Base-by-base conservation (phyloP, 2,329 filamentous ascomycete species). In the Scytalidium lignicola region DNA sequence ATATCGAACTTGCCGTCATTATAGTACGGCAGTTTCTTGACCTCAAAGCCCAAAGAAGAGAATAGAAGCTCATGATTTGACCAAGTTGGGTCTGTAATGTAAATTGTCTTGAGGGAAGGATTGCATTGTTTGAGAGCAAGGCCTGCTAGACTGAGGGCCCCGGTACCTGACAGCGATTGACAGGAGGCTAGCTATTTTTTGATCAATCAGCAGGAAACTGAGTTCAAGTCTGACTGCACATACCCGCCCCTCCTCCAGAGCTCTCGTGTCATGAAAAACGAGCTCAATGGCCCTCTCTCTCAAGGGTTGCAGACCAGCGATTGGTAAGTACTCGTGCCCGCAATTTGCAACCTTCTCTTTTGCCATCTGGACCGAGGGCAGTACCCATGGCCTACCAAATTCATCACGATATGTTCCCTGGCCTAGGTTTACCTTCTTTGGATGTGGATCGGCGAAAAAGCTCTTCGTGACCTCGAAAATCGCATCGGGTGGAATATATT, bases 81-180 rank as follows among this genome's bases (percentile, higher is more conserved):
- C 69, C 69, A 73, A 0, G 70, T 71, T 1, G 70, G 70, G 1
- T 68, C 62, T 0, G 69, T 66, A 21, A 73, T 67, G 46, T 64
- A 68, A 13, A 72, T 56, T 2, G 58, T 64, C 20, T n/a, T n/a
- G 40, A 63, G 59, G 15, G 52, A 57, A 4, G 48, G 17, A 23
- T 48, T 45, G 9, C 41, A 28, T 29, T 48, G 51, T 44, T 52
- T 55, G 3, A 72, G 53, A 2, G 63, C 55, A 10, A 67, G 57
- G 1, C 63, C 70, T 0, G n/a, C 66, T 1, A 72, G 58, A 1
- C 67, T 56, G 4, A 69, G 60, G 3, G 70, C 67, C 12, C 70
- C 70, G 1, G 70, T 72, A 2, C 70, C 70, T 0, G 70, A 71
- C 6, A 73, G 53, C 0, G 67, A 62, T 23, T 73, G 70, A 28